phyloP scores from a whole-genome alignment of 352 stramenopile genomes.

The Peronospora tabacina region DNA sequence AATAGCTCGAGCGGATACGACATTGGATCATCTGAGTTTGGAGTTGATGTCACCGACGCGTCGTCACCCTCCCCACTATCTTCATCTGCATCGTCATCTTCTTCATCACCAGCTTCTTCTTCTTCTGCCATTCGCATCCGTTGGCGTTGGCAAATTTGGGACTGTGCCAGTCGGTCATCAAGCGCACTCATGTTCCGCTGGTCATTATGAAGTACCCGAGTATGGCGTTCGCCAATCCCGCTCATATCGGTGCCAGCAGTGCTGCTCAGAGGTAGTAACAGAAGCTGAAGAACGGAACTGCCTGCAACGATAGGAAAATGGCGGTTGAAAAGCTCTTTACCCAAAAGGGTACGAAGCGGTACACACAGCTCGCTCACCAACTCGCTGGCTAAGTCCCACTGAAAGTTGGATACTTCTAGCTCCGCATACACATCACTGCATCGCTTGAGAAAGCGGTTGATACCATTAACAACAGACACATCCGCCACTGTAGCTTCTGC shows the following conservation, averaged over 20 bases:
- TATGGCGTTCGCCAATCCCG: slow-evolving; percentile 5
- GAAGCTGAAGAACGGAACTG: slow-evolving; percentile 58
- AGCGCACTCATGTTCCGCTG: slow-evolving; percentile 28
- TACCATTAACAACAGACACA: slow-evolving; percentile 30
- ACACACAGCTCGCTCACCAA: slow-evolving; percentile 61
- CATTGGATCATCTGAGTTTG: slow-evolving; percentile 7
- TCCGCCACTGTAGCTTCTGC: slow-evolving; percentile 36
- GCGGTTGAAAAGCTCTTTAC: slow-evolving; percentile 43
- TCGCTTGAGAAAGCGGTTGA: slow-evolving; percentile 57
- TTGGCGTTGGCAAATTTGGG: slow-evolving; percentile 14
- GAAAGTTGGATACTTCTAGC: slow-evolving; percentile 70
- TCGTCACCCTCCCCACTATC: slow-evolving; percentile 8
- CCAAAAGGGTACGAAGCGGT: slow-evolving; percentile 46
- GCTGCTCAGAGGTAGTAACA: slow-evolving; percentile 45
- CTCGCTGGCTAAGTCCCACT: slow-evolving; percentile 69
- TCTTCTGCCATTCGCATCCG: slow-evolving; percentile 3
- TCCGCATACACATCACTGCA: slow-evolving; percentile 67
- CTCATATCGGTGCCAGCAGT: slow-evolving; percentile 11
- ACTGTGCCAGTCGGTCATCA: slow-evolving; percentile 26
- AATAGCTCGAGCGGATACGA: slow-evolving; percentile 40
- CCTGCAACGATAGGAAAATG: slow-evolving; percentile 45
- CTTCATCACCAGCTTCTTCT: slow-evolving; percentile 4
- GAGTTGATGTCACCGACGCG: slow-evolving; percentile 3
- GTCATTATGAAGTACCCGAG: slow-evolving; percentile 7
- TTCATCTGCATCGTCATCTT: slow-evolving; percentile 15